Evolutionary conservation across 352 stramenopile genomes (phyloP).

Genomic region (Globisporangium canariense): DNA sequence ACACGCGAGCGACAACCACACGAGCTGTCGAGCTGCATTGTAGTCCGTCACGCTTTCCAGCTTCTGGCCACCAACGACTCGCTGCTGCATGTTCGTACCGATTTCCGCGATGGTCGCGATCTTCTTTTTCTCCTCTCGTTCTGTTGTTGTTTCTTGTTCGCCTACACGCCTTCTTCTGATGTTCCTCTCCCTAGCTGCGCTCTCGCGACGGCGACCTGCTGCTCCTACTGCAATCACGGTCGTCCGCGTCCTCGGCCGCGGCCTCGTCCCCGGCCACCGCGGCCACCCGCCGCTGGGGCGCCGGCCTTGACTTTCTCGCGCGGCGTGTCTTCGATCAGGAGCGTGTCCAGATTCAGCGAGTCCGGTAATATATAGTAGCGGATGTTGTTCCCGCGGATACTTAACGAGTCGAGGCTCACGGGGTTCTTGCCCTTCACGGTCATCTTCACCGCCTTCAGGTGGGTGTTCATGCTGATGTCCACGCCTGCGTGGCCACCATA

Average conservation of each 20-base stretch:
- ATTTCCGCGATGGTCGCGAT: neutral
- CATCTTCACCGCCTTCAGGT: constrained; percentile 98
- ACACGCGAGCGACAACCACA: neutral
- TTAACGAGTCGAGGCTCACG: constrained; percentile 95
- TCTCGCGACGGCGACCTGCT: constrained; percentile 1
- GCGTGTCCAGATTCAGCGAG: constrained; percentile 97
- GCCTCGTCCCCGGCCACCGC: constrained; percentile 78
- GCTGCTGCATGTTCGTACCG: neutral
- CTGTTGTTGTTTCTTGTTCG: neutral
- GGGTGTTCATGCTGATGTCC: constrained; percentile 99
- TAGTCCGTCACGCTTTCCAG: neutral
- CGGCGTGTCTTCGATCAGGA: constrained; percentile 97
- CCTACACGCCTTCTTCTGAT: constrained; percentile 1
- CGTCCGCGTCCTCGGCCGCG: constrained; percentile 55
- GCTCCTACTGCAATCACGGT: constrained; percentile 14
- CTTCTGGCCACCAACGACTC: neutral
- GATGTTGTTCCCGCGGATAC: constrained; percentile 98
- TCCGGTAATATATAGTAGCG: constrained; percentile 93
- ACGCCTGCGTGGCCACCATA: constrained; percentile 71
- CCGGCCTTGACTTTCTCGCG: constrained; percentile 92
- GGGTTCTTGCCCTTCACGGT: constrained; percentile 98
- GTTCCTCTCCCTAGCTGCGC: neutral
- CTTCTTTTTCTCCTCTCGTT: neutral
- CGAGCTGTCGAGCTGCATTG: neutral
- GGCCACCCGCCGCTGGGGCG: constrained; percentile 48